Evolutionary conservation across 164 flowering plant genomes (phyloP), one percentile per base, ranked within the genome.

Genomic region (Stephania yunnanensis): DNA sequence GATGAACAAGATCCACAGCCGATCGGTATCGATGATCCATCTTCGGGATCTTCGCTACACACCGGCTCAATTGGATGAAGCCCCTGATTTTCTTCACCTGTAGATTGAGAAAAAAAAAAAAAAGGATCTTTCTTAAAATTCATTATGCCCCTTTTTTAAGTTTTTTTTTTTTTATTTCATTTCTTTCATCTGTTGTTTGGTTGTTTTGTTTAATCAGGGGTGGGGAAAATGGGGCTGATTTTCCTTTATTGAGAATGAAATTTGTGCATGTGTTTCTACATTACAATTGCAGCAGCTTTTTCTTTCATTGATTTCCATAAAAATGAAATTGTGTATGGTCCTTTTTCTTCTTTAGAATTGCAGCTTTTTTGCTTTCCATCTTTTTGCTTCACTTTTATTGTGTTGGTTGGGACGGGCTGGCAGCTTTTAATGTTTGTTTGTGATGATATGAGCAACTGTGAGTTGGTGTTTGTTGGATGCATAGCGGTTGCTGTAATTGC

Each of bases 21-120:
- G 11, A 74, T 63, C 66, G 20, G 65, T 7, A 53, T 71, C 20
- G 78, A 73, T 61, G 84, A 76, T 64, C 13, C 31, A 36, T 83
- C 79, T 55, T 86, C 81, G 25, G 79, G 42, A 50, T 72, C 83
- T 1, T 82, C 84, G n/a, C 67, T 46, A 69, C 76, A 70, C n/a
- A 73, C 76, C 45, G 15, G 74, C 29, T 82, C 77, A 2, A 74
- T 73, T 58, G 79, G 71, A n/a, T 73, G 50, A 5, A 77, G 67
- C n/a, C 79, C 69, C 7, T 71, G 71, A 10, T 50, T 74, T 22
- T 19, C 78, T 29, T 68, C 75, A 1, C 69, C 36, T 71, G 53
- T 72, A 74, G 80, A 74, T 76, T 76, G 73, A 78, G 69, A 68
- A 36, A 36, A 25, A 25, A 25, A 36, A 71, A 75, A 25, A 25